phyloP scores from a whole-genome alignment of 305 asterid species.

The Fraxinus angustifolia region DNA sequence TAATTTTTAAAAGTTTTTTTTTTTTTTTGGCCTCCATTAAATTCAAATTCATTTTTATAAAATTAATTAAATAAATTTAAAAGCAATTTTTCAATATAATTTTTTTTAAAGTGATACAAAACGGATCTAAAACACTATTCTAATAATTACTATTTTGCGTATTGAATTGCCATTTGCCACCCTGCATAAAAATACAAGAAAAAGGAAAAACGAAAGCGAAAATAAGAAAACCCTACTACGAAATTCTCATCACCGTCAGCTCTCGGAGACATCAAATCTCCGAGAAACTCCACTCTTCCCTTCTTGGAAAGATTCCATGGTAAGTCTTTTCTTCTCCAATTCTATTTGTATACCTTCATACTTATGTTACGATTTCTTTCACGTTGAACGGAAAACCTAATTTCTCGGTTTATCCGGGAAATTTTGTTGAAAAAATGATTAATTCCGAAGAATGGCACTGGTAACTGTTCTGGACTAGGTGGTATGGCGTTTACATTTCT shows the following conservation, averaged over 20 bases:
- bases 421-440: not conserved
- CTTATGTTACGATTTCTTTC: not conserved
- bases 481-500: not conserved
- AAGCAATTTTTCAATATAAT: too few species aligned
- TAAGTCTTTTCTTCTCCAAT: constrained; percentile 14
- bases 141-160: too few species aligned
- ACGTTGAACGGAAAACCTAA: constrained; percentile 8
- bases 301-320: constrained; percentile 13
- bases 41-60: too few species aligned
- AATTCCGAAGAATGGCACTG: not conserved
- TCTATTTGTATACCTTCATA: not conserved
- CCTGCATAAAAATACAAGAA: not conserved
- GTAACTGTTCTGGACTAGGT: not conserved
- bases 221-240: constrained; percentile 16
- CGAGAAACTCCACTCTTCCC: constrained; percentile 9
- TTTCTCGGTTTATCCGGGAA: not conserved
- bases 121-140: too few species aligned
- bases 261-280: constrained; percentile 19
- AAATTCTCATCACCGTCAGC: not conserved
- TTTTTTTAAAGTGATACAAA: too few species aligned
- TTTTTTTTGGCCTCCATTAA: too few species aligned
- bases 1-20: too few species aligned
- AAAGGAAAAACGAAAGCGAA: not conserved
- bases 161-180: too few species aligned
- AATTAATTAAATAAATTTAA: too few species aligned